These are phyloP conservation scores for Esteya vermicola DNA, from an alignment of 2,329 filamentous ascomycete species.

Conservation along the genomic window DNA sequence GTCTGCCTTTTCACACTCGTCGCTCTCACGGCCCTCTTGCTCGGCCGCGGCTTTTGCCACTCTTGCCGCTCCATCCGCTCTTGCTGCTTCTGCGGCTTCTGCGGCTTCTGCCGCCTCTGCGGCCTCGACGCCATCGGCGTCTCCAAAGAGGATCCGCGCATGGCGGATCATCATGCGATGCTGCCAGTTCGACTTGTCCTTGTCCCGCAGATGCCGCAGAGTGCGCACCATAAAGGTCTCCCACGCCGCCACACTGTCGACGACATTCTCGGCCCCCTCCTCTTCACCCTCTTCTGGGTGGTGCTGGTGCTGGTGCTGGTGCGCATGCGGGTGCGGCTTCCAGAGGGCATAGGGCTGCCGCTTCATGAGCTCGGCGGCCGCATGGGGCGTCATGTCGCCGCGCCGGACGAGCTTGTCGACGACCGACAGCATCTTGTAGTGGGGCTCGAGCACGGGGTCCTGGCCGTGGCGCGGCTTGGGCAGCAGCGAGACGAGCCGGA, in stretches of 20 bases:
- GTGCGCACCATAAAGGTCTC: constrained; percentile 38
- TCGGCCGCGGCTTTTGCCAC: no score
- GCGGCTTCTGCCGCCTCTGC: not conserved
- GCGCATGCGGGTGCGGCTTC: no score
- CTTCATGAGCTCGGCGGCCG: constrained; percentile 36
- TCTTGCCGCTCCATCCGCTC: no score
- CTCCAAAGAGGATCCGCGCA: constrained; percentile 35
- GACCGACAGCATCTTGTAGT: constrained; percentile 78
- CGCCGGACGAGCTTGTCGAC: constrained; percentile 64
- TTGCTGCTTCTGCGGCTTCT: not conserved
- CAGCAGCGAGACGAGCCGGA: constrained; percentile 33
- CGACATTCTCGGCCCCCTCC: constrained; percentile 29
- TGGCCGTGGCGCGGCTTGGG: constrained; percentile 41
- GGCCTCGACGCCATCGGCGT: constrained; percentile 6
- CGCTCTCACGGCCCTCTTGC: no score
- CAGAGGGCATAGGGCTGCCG: constrained; percentile 36
- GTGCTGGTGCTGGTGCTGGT: no score
- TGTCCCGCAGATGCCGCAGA: constrained; percentile 40
- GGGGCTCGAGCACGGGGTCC: constrained; percentile 77
- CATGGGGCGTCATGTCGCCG: constrained; percentile 32
- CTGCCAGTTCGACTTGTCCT: constrained; percentile 91
- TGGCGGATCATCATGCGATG: constrained; percentile 78
- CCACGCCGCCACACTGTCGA: constrained; percentile 46
- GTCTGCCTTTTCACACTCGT: not conserved
- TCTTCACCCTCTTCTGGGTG: constrained; percentile 32